phyloP scores from a whole-genome alignment of 768 basidiomycete genomes.

The Infundibulicybe gibba region DNA sequence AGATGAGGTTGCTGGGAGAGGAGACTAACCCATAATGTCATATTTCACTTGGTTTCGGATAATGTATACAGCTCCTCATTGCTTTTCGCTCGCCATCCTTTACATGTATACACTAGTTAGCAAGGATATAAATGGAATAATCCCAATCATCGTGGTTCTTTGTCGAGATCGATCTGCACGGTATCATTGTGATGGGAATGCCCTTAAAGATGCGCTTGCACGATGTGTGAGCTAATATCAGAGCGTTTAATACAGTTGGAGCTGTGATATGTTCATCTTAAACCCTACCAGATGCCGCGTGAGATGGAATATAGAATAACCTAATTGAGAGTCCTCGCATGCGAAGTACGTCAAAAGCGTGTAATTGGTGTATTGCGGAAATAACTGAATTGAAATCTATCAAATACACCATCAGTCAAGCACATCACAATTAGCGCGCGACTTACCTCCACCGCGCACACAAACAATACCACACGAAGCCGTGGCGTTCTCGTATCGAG shows the following conservation, averaged over 20 bases:
- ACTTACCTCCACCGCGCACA: constrained; percentile 30
- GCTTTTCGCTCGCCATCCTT: neutral
- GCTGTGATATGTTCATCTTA: too few species aligned
- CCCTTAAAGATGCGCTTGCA: too few species aligned
- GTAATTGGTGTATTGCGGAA: neutral
- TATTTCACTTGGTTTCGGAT: constrained; percentile 4
- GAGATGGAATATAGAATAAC: constrained; percentile 37
- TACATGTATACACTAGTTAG: constrained; percentile 8
- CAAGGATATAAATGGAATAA: constrained; percentile 47
- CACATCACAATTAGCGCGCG: neutral
- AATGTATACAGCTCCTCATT: constrained; percentile 1
- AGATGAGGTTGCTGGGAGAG: constrained; percentile 73
- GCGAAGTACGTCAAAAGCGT: neutral
- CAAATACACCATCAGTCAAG: neutral
- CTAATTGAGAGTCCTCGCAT: constrained; percentile 34
- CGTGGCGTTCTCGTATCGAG: constrained; percentile 34
- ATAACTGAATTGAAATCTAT: neutral
- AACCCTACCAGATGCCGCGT: constrained; percentile 23
- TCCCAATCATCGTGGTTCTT: constrained; percentile 45
- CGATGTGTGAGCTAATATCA: too few species aligned
- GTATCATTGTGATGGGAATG: constrained; percentile 32
- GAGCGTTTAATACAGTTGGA: too few species aligned
- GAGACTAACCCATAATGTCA: constrained; percentile 43
- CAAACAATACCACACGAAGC: constrained; percentile 44
- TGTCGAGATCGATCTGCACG: constrained; percentile 49